A percentile compares a stretch with the other conserved stretches of the same genome.
Evolutionary conservation across 2,329 filamentous ascomycete species (phyloP).

Genomic region (Knufia petricola): DNA sequence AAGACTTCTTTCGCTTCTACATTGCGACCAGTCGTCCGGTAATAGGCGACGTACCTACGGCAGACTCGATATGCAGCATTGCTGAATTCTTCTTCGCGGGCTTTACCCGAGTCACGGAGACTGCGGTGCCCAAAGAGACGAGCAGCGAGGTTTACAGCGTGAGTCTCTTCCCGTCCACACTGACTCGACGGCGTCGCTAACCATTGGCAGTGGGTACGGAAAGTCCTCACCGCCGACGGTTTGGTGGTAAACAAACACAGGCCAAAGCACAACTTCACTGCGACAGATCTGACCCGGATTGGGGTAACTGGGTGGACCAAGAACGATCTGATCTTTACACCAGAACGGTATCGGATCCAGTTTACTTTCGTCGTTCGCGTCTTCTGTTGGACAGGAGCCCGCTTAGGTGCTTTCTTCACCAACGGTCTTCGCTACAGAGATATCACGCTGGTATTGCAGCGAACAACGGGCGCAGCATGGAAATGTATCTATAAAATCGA

Average conservation of each 20-base stretch:
- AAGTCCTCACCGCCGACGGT: slow-evolving; percentile 9
- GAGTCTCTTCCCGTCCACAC: neutral
- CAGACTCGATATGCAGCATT: slow-evolving; percentile 1
- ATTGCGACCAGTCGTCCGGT: slow-evolving; percentile 1
- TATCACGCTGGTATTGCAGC: slow-evolving; percentile 12
- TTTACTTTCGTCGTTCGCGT: slow-evolving; percentile 12
- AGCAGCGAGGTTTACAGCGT: slow-evolving; percentile 16
- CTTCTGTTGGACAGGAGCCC: slow-evolving; percentile 10
- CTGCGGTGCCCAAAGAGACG: slow-evolving; percentile 10
- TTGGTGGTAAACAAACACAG: slow-evolving; percentile 16
- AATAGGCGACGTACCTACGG: neutral
- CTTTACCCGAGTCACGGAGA: slow-evolving; percentile 14
- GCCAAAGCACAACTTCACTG: slow-evolving; percentile 14
- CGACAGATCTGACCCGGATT: slow-evolving; percentile 7
- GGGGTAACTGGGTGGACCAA: slow-evolving; percentile 8
- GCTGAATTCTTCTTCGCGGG: slow-evolving; percentile 11
- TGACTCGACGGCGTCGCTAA: neutral
- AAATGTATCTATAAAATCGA: slow-evolving; percentile 16
- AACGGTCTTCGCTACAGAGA: slow-evolving; percentile 8
- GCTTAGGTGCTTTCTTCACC: slow-evolving; percentile 9
- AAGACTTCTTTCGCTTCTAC: slow-evolving; percentile 4
- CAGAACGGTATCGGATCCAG: slow-evolving; percentile 8
- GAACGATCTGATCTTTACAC: slow-evolving; percentile 8
- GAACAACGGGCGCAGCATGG: slow-evolving; percentile 8
- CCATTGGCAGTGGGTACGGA: slow-evolving; percentile 7